Conservation (phyloP, 176 grass and related monocot species). For the Carex littledalei region DNA sequence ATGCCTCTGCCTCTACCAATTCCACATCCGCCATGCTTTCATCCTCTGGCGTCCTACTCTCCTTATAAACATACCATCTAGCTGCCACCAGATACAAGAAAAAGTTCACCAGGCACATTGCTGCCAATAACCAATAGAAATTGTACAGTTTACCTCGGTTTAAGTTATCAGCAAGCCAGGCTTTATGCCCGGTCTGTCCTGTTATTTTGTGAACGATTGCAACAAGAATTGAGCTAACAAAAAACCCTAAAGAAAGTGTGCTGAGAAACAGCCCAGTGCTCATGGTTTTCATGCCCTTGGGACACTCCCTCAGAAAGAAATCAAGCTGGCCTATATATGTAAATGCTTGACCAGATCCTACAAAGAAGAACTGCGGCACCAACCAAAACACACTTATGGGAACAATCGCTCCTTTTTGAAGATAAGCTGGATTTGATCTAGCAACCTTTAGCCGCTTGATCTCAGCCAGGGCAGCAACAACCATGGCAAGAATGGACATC, state of each 20-base stretch:
- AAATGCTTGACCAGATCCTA: conserved; percentile 74
- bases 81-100: conserved; percentile 51
- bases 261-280: conserved; percentile 93
- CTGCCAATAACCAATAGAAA: conserved; percentile 92
- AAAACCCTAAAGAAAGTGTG: conserved; percentile 83
- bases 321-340: conserved; percentile 97
- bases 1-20: conserved; percentile 43
- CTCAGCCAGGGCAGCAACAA: conserved; percentile 58
- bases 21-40: conserved; percentile 35
- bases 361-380: conserved; percentile 78
- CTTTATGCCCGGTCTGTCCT: neutral
- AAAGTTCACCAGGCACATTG: conserved; percentile 48
- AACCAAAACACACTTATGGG: conserved; percentile 76
- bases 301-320: conserved; percentile 95
- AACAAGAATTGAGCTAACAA: conserved; percentile 76
- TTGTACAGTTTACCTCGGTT: conserved; percentile 68
- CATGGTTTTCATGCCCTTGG: conserved; percentile 98
- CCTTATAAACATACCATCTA: conserved; percentile 86
- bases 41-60: conserved; percentile 16
- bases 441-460: conserved; percentile 43
- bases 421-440: neutral
- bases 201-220: conserved; percentile 56
- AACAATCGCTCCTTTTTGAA: neutral
- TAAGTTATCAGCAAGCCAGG: conserved; percentile 75
- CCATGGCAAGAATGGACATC: conserved; percentile 62